These are phyloP conservation scores for Sporormia fimetaria DNA, from an alignment of 495 filamentous ascomycete species.

Conservation along the genomic window DNA sequence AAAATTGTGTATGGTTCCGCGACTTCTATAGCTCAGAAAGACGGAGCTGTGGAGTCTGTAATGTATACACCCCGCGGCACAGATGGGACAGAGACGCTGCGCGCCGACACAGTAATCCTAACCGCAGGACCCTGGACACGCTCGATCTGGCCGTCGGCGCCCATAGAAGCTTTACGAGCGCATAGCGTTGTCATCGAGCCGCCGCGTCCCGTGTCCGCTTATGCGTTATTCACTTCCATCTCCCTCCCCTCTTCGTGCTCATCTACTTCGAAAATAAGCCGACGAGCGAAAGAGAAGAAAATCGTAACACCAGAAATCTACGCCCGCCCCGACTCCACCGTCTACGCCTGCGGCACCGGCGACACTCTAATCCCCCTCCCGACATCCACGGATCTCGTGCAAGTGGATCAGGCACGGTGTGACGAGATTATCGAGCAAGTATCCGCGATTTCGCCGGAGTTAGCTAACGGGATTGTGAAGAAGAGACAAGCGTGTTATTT, in stretches of 20 bases:
- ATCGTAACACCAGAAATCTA: conserved; percentile 86
- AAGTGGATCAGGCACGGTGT: conserved; percentile 64
- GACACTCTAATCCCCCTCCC: conserved; percentile 69
- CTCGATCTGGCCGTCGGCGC: conserved; percentile 58
- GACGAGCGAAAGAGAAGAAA: no score
- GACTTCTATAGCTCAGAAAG: conserved; percentile 46
- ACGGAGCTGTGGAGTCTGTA: conserved; percentile 47
- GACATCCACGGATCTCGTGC: conserved; percentile 60
- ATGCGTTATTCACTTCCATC: conserved; percentile 87
- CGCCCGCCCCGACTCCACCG: conserved; percentile 73
- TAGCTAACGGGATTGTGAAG: conserved; percentile 67
- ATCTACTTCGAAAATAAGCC: conserved; percentile 26
- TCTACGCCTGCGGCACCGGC: conserved; percentile 89
- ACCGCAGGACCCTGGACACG: conserved; percentile 87
- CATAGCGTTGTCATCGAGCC: conserved; percentile 82
- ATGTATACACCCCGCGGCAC: conserved; percentile 62
- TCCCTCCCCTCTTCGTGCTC: conserved; percentile 56
- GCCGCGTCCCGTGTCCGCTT: conserved; percentile 62
- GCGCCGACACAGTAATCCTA: conserved; percentile 71
- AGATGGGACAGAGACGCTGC: conserved; percentile 45
- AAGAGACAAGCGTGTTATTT: conserved; percentile 87
- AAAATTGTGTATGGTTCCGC: conserved; percentile 59
- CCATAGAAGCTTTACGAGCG: conserved; percentile 70
- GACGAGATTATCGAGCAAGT: conserved; percentile 83
- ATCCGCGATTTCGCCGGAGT: conserved; percentile 58